A percentile compares a stretch with the other conserved stretches of the same genome.
Conservation (phyloP, 2,329 filamentous ascomycete genomes). For the Colletotrichum aenigma region DNA sequence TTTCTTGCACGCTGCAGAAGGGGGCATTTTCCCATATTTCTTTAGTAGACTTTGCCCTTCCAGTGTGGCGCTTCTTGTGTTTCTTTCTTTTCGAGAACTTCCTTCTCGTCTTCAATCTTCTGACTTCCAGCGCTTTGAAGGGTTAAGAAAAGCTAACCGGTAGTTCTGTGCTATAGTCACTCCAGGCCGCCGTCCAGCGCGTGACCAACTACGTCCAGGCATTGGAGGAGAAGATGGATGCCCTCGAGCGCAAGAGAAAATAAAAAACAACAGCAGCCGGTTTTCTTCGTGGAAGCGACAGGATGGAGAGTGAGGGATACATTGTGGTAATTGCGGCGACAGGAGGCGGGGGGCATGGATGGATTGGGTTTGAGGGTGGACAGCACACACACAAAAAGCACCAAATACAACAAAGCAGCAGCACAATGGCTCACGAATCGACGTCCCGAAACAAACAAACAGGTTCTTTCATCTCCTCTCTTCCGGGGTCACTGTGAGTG, state of each 20-base stretch:
- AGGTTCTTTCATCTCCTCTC: not conserved
- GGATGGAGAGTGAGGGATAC: not conserved
- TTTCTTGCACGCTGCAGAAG: not conserved
- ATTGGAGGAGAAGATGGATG: conserved; percentile 80
- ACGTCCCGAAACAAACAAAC: not conserved
- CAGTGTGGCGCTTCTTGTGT: not conserved
- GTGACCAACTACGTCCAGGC: conserved; percentile 83
- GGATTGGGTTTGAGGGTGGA: not conserved
- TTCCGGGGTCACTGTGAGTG: not conserved
- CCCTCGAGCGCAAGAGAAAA: conserved; percentile 70
- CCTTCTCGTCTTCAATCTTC: not conserved
- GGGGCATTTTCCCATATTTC: not conserved
- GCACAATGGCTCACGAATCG: conserved; percentile 9
- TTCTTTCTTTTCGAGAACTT: not conserved
- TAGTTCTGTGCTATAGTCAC: conserved; percentile 58
- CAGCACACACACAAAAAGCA: conserved; percentile 1
- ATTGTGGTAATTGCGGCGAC: not conserved
- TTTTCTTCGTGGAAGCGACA: not conserved
- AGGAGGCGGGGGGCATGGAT: not conserved
- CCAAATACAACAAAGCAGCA: not conserved
- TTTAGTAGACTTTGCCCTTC: not conserved
- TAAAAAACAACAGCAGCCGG: conserved; percentile 32
- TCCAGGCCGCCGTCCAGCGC: conserved; percentile 86
- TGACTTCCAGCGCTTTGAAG: not conserved
- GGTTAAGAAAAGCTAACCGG: not conserved